Percentiles rank a stretch among this genome's conserved stretches.
These are phyloP conservation scores for Acacia pycnantha DNA, from an alignment of 331 rosid genomes.

Conservation along the genomic window DNA sequence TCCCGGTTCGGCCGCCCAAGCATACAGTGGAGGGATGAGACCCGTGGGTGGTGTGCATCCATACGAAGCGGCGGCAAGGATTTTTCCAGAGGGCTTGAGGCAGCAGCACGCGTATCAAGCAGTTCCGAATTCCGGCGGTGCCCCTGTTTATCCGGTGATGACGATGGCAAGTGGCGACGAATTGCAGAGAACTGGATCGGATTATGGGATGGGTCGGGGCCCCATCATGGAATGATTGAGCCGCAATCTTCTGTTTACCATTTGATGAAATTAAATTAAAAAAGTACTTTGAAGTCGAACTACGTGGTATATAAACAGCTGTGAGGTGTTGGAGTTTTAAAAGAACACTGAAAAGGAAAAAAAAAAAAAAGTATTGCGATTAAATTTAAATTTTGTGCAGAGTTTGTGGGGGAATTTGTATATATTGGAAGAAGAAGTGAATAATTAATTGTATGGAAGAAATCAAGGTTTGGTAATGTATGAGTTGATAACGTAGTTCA, in stretches of 20 bases:
- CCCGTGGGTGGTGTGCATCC: slow-evolving; percentile 42
- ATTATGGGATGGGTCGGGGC: slow-evolving; percentile 43
- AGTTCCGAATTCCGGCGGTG: slow-evolving; percentile 39
- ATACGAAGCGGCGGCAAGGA: slow-evolving; percentile 36
- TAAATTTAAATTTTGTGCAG: neutral
- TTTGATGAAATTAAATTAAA: neutral
- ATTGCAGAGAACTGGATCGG: slow-evolving; percentile 45
- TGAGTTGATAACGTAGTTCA: neutral
- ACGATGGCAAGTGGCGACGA: slow-evolving; percentile 50
- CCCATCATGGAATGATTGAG: slow-evolving; percentile 30
- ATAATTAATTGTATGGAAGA: neutral
- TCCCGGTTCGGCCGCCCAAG: slow-evolving; percentile 57
- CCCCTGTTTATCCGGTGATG: slow-evolving; percentile 41
- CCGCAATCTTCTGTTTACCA: neutral
- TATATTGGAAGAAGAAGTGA: neutral
- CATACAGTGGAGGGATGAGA: slow-evolving; percentile 50
- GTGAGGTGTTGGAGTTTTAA: neutral
- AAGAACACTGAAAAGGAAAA: neutral
- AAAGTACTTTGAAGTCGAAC: neutral
- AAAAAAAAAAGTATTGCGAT: neutral
- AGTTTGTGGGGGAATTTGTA: neutral
- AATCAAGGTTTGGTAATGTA: neutral
- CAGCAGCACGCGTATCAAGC: slow-evolving; percentile 64
- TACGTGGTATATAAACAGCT: neutral
- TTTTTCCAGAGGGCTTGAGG: slow-evolving; percentile 41